These are phyloP conservation scores for Avena eriantha DNA, from an alignment of 176 grass and related monocot species.

Conservation along the genomic window DNA sequence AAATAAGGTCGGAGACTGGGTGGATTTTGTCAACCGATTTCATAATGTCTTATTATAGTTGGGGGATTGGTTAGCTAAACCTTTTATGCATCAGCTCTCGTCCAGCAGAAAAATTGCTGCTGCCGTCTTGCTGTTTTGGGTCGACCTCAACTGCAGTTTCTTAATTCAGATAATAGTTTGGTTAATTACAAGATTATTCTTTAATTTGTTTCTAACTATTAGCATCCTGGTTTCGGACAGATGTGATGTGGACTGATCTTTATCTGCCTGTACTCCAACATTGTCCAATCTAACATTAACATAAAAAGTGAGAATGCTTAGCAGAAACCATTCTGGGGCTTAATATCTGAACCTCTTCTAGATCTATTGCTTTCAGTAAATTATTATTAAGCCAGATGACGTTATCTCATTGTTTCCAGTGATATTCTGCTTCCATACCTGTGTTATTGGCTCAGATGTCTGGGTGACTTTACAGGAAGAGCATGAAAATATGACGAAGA, in stretches of 20 bases:
- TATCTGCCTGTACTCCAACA: constrained; percentile 13
- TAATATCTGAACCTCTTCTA: not conserved
- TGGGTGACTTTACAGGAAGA: constrained; percentile 75
- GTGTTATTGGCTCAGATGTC: not conserved
- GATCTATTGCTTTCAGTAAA: not conserved
- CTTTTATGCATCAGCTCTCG: constrained; percentile 33
- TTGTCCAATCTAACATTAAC: not conserved
- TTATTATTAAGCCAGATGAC: not conserved
- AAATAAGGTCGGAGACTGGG: constrained; percentile 31
- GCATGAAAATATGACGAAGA: constrained; percentile 71
- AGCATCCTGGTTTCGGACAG: constrained; percentile 20
- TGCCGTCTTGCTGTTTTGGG: constrained; percentile 10
- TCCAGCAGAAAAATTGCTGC: constrained; percentile 12
- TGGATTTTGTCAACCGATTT: constrained; percentile 44
- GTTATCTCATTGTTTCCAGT: not conserved
- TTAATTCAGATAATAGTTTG: constrained; percentile 15
- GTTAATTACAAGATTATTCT: constrained; percentile 30
- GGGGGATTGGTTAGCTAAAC: constrained; percentile 28
- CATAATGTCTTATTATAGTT: constrained; percentile 4
- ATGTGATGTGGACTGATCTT: constrained; percentile 35
- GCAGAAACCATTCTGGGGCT: not conserved
- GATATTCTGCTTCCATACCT: constrained; percentile 10
- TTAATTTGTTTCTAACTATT: constrained; percentile 25
- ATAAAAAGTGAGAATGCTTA: constrained; percentile 14
- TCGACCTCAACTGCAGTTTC: constrained; percentile 1